Conservation (phyloP, 2,329 filamentous ascomycete genomes). For the Curvularia sp. region DNA sequence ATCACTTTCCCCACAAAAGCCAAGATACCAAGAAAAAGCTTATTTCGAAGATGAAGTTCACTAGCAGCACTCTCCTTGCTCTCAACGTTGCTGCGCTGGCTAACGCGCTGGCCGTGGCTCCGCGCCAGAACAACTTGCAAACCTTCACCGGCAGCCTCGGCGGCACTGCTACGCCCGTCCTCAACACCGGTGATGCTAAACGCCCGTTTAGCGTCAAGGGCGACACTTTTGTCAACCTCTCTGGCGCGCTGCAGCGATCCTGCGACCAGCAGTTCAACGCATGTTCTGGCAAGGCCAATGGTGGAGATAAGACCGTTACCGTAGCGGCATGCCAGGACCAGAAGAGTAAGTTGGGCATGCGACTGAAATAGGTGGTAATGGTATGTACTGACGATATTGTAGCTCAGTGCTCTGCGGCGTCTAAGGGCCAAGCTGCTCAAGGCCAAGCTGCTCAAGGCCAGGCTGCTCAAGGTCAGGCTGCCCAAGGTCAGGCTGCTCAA, state of each 20-base stretch:
- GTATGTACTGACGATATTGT: not conserved
- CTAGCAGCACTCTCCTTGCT: constrained; percentile 22
- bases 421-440: not conserved
- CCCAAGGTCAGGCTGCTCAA: too few relatives aligned
- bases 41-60: constrained; percentile 37
- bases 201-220: constrained; percentile 42
- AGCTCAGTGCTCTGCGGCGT: constrained; percentile 12
- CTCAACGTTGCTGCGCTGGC: constrained; percentile 28
- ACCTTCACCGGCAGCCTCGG: constrained; percentile 59
- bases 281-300: constrained; percentile 65
- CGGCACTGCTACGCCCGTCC: constrained; percentile 62
- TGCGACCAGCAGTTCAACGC: constrained; percentile 70
- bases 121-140: constrained; percentile 41
- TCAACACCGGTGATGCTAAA: constrained; percentile 60
- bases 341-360: constrained; percentile 50
- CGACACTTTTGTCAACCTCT: constrained; percentile 61
- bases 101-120: constrained; percentile 29
- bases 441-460: too few relatives aligned
- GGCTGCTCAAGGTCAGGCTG: too few relatives aligned
- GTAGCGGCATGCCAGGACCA: constrained; percentile 65
- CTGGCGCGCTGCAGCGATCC: constrained; percentile 65
- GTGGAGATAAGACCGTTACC: constrained; percentile 53
- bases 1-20: not conserved
- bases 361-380: not conserved
- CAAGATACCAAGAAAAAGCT: not conserved